Evolutionary conservation across 768 basidiomycete species (phyloP).

Genomic region (Phylloporus arenicola): DNA sequence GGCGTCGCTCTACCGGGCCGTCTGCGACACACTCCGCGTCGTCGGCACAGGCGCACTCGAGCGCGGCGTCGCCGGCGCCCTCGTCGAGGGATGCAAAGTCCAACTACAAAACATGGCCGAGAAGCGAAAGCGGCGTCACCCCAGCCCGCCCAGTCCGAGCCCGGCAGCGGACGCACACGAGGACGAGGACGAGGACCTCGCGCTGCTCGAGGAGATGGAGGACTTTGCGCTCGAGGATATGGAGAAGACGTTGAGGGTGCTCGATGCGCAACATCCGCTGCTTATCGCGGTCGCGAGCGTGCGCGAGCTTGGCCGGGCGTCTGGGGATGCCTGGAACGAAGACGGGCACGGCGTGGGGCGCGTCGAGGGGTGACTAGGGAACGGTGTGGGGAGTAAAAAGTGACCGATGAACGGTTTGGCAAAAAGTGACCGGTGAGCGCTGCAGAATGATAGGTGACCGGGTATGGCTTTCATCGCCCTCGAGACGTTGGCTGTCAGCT

Average conservation of each 20-base stretch:
- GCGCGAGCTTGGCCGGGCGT: conserved; percentile 48
- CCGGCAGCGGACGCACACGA: conserved; percentile 12
- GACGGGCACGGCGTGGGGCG: too few species aligned
- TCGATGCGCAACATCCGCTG: conserved; percentile 58
- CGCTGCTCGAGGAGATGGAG: conserved; percentile 75
- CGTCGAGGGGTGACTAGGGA: too few species aligned
- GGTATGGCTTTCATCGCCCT: too few species aligned
- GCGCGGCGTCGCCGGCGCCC: conserved; percentile 44
- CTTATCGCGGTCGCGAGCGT: conserved; percentile 69
- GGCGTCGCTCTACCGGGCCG: conserved; percentile 67
- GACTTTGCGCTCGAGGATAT: conserved; percentile 81
- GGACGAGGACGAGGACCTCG: conserved; percentile 64
- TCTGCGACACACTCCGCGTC: conserved; percentile 56
- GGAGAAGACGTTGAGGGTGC: conserved; percentile 50
- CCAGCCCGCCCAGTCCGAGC: background rate
- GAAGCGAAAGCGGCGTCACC: conserved; percentile 52
- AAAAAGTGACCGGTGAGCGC: too few species aligned
- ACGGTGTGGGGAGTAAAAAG: too few species aligned
- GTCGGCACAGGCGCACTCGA: conserved; percentile 44
- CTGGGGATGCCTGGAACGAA: background rate
- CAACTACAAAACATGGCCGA: conserved; percentile 72
- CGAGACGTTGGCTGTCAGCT: too few species aligned
- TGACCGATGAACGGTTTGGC: too few species aligned
- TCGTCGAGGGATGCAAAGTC: conserved; percentile 66
- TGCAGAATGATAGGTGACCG: too few species aligned